Conservation (phyloP, 192 early-diverging fungal species). For the Fimicolochytrium jonesii region DNA sequence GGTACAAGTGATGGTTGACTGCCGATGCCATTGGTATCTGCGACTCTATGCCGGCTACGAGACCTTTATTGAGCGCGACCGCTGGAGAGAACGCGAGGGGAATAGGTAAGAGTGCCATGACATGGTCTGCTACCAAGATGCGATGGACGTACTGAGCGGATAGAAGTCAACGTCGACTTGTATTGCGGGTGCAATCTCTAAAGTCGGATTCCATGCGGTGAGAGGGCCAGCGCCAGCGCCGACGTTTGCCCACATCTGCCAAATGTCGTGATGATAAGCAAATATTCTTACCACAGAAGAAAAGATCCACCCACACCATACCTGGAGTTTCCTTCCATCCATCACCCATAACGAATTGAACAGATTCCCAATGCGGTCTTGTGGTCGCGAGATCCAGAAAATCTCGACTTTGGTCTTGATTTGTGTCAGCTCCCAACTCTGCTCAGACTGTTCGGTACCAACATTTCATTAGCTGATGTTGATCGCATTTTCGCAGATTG, state of each 20-base stretch:
- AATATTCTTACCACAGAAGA: background rate
- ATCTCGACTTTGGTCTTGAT: constrained; percentile 65
- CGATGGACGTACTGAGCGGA: constrained; percentile 58
- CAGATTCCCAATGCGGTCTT: constrained; percentile 48
- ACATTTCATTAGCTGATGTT: constrained; percentile 3
- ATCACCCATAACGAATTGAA: constrained; percentile 66
- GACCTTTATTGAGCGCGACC: constrained; percentile 64
- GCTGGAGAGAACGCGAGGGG: constrained; percentile 41
- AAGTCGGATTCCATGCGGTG: constrained; percentile 1
- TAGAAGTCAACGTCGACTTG: constrained; percentile 70
- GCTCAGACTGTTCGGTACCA: constrained; percentile 25
- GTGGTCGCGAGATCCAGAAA: constrained; percentile 60
- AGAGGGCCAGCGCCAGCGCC: background rate
- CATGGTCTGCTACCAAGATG: background rate
- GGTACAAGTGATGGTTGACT: constrained; percentile 58
- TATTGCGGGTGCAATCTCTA: constrained; percentile 32
- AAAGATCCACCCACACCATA: background rate
- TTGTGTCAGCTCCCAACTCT: constrained; percentile 48
- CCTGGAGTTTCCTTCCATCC: background rate
- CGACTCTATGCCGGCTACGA: constrained; percentile 74
- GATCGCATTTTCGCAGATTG: background rate
- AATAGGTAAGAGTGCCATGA: constrained; percentile 4
- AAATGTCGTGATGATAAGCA: background rate
- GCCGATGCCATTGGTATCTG: constrained; percentile 51
- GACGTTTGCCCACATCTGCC: constrained; percentile 29